These are phyloP conservation scores for Sarocladium kiliense DNA, from an alignment of 2,329 filamentous ascomycete species.

Conservation along the genomic window DNA sequence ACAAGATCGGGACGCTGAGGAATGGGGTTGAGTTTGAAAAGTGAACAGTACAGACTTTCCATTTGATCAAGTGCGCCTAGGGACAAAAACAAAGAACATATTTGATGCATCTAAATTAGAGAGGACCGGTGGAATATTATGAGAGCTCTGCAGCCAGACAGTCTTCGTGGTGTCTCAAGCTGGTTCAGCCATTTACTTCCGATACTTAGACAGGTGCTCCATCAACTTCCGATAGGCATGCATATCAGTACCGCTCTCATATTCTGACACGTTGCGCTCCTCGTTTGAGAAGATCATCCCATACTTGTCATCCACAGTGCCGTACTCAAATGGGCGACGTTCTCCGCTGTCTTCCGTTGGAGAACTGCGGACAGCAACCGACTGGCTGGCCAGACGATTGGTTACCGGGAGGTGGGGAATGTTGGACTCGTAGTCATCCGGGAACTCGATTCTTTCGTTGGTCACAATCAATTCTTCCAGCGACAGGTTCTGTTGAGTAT, in stretches of 20 bases:
- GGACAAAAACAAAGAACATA: too few species aligned
- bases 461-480: background rate
- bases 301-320: background rate
- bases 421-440: background rate
- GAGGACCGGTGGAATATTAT: too few species aligned
- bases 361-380: background rate
- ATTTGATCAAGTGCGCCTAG: too few species aligned
- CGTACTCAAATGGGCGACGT: background rate
- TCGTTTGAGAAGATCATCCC: background rate
- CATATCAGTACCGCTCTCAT: background rate
- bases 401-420: background rate
- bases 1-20: conserved; percentile 32
- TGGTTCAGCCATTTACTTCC: too few species aligned
- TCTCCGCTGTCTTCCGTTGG: background rate
- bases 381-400: background rate
- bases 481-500: background rate
- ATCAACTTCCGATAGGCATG: background rate
- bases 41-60: too few species aligned
- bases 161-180: too few species aligned
- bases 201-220: too few species aligned
- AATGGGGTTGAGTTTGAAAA: conserved; percentile 30
- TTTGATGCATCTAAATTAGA: too few species aligned
- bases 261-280: background rate
- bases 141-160: too few species aligned
- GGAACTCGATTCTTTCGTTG: background rate